A percentile compares a stretch with the other conserved stretches of the same genome.
Evolutionary conservation across 1,139 yeast species (phyloP).

Genomic region (Hyphopichia khmerensis): DNA sequence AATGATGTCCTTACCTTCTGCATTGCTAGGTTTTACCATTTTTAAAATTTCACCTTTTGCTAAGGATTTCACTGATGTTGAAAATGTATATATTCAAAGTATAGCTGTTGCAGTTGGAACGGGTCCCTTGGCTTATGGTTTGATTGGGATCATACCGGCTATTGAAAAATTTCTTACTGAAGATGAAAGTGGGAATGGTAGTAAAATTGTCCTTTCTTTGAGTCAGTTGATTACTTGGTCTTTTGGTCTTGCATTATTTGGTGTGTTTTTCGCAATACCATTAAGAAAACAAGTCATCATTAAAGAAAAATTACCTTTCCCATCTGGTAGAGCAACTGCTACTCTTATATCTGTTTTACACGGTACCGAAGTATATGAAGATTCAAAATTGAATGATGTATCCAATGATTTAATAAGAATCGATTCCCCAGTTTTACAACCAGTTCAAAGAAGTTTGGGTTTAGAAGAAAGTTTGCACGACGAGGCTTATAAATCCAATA

Average conservation of each 20-base stretch:
- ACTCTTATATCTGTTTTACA: slow-evolving; percentile 86
- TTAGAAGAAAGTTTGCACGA: slow-evolving; percentile 1
- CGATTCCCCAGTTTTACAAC: slow-evolving; percentile 1
- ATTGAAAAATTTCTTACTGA: slow-evolving; percentile 80
- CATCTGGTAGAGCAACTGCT: slow-evolving; percentile 96
- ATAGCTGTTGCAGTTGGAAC: slow-evolving; percentile 97
- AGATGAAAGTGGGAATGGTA: slow-evolving; percentile 70
- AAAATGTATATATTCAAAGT: slow-evolving; percentile 88
- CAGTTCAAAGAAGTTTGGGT: not conserved
- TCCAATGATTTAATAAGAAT: not conserved
- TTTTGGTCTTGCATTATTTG: slow-evolving; percentile 83
- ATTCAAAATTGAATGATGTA: slow-evolving; percentile 11
- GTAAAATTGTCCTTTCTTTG: slow-evolving; percentile 36
- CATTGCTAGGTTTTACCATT: slow-evolving; percentile 79
- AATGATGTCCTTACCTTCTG: slow-evolving; percentile 98
- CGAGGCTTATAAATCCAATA: slow-evolving; percentile 50
- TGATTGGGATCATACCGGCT: slow-evolving; percentile 96
- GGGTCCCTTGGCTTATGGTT: slow-evolving; percentile 92
- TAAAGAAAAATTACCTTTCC: slow-evolving; percentile 83
- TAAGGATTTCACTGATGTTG: slow-evolving; percentile 75
- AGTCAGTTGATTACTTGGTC: slow-evolving; percentile 76
- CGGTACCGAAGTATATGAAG: slow-evolving; percentile 57
- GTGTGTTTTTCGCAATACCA: slow-evolving; percentile 93
- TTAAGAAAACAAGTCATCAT: slow-evolving; percentile 82
- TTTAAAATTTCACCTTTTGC: slow-evolving; percentile 58